Conservation (phyloP, 2,329 filamentous ascomycete species). For the Penicillium sp. region DNA sequence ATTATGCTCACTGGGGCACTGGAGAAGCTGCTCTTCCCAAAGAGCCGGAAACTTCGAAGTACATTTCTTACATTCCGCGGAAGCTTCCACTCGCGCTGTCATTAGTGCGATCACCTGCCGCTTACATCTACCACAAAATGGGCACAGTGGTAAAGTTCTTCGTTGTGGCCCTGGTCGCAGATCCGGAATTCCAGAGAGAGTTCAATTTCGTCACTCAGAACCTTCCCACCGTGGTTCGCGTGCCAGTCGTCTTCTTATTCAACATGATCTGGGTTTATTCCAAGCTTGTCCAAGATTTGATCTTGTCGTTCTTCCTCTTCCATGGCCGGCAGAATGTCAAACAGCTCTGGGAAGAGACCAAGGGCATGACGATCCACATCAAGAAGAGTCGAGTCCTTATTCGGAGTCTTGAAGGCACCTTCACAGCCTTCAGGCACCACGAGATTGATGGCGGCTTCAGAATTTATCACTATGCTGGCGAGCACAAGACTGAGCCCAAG, state of each 20-base stretch:
- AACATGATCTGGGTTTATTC: constrained; percentile 50
- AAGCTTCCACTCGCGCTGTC: constrained; percentile 23
- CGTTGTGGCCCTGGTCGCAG: constrained; percentile 50
- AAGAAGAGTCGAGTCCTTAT: constrained; percentile 49
- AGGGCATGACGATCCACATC: constrained; percentile 48
- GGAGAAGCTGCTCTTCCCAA: constrained; percentile 26
- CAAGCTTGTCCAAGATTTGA: constrained; percentile 43
- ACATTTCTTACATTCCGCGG: constrained; percentile 30
- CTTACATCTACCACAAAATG: constrained; percentile 43
- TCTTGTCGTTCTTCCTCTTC: constrained; percentile 49
- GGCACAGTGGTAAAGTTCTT: constrained; percentile 49
- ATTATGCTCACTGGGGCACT: constrained; percentile 30
- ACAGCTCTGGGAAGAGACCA: constrained; percentile 48
- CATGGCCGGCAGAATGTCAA: constrained; percentile 49
- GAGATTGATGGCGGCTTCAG: constrained; percentile 40
- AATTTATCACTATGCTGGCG: constrained; percentile 40
- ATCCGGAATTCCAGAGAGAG: constrained; percentile 52
- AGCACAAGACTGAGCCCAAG: constrained; percentile 47
- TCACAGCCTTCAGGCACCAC: constrained; percentile 49
- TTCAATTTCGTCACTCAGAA: constrained; percentile 44
- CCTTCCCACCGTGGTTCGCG: constrained; percentile 35
- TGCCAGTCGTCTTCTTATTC: constrained; percentile 41
- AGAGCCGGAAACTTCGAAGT: constrained; percentile 25
- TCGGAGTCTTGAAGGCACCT: constrained; percentile 47
- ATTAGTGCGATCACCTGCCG: constrained; percentile 35